Conservation (phyloP, 805 yeast species). For the Myxozyma nipponensis region DNA sequence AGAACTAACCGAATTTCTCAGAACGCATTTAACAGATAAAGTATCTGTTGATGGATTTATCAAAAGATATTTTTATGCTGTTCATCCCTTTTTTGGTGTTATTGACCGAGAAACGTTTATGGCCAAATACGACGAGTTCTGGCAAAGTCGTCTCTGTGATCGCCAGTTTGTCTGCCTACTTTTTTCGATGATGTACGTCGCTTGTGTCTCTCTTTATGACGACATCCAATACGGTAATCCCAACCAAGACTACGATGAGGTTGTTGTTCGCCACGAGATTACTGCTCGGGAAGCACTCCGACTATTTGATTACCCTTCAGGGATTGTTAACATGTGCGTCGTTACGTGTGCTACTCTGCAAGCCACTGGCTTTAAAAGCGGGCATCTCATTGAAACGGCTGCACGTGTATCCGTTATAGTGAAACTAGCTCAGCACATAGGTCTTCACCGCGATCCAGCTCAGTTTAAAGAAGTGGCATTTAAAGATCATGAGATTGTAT, state of each 20-base stretch:
- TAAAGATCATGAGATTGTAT: neutral
- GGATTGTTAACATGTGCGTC: slow-evolving; percentile 3
- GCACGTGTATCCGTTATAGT: slow-evolving; percentile 7
- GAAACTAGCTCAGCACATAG: slow-evolving; percentile 17
- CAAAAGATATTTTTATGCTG: slow-evolving; percentile 6
- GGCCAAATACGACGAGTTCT: slow-evolving; percentile 11
- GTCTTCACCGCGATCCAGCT: slow-evolving; percentile 20
- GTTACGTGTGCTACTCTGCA: slow-evolving; percentile 12
- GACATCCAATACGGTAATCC: slow-evolving; percentile 5
- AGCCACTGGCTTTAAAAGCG: slow-evolving; percentile 7
- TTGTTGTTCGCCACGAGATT: neutral
- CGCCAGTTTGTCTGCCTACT: slow-evolving; percentile 1
- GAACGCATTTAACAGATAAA: neutral
- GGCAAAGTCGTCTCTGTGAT: slow-evolving; percentile 2
- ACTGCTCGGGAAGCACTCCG: slow-evolving; percentile 4
- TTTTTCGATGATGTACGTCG: slow-evolving; percentile 12
- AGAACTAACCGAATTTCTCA: neutral
- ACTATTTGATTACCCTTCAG: slow-evolving; percentile 7
- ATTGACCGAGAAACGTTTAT: slow-evolving; percentile 11
- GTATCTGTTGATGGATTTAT: neutral
- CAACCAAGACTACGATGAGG: slow-evolving; percentile 3
- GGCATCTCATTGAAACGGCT: slow-evolving; percentile 3
- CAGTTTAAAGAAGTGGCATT: slow-evolving; percentile 3
- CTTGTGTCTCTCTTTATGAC: slow-evolving; percentile 13
- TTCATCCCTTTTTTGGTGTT: slow-evolving; percentile 19